Evolutionary conservation across 768 basidiomycete genomes (phyloP).

Genomic region (Termitomyces sp.): DNA sequence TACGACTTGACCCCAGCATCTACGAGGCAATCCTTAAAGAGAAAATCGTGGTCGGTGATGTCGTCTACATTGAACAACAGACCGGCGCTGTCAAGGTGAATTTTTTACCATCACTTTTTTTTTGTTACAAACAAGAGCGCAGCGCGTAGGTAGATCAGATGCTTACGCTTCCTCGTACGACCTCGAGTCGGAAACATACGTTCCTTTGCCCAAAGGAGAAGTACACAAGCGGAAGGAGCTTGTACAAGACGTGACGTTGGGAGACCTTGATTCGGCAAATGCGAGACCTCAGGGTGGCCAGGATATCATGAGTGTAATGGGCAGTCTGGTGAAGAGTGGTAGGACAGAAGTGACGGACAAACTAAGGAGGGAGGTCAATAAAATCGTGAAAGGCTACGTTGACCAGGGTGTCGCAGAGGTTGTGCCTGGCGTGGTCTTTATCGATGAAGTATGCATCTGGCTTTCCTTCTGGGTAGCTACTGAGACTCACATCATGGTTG

Average conservation of each 20-base stretch:
- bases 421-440: slow-evolving; percentile 96
- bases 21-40: slow-evolving; percentile 98
- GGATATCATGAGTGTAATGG: slow-evolving; percentile 99
- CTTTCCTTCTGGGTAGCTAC: not conserved
- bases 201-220: slow-evolving; percentile 67
- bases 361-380: slow-evolving; percentile 91
- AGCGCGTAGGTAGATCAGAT: slow-evolving; percentile 96
- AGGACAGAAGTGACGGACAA: slow-evolving; percentile 98
- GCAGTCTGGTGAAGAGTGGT: slow-evolving; percentile 81
- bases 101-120: slow-evolving; percentile 5
- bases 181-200: slow-evolving; percentile 97
- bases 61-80: slow-evolving; percentile 91
- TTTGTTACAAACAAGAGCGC: slow-evolving; percentile 4
- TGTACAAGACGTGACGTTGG: slow-evolving; percentile 39
- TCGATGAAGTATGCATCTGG: slow-evolving; percentile 76
- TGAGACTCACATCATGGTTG: not conserved
- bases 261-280: slow-evolving; percentile 95
- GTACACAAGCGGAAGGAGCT: slow-evolving; percentile 21
- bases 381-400: slow-evolving; percentile 94
- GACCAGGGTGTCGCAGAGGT: slow-evolving; percentile 98
- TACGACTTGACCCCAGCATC: slow-evolving; percentile 89
- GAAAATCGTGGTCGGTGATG: slow-evolving; percentile 93
- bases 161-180: slow-evolving; percentile 98
- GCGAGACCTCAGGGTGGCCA: slow-evolving; percentile 95
- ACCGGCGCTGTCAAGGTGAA: slow-evolving; percentile 91